Evolutionary conservation across 225 moss, liverwort and hornwort genomes (phyloP).

Genomic region (Antitrichia curtipendula): DNA sequence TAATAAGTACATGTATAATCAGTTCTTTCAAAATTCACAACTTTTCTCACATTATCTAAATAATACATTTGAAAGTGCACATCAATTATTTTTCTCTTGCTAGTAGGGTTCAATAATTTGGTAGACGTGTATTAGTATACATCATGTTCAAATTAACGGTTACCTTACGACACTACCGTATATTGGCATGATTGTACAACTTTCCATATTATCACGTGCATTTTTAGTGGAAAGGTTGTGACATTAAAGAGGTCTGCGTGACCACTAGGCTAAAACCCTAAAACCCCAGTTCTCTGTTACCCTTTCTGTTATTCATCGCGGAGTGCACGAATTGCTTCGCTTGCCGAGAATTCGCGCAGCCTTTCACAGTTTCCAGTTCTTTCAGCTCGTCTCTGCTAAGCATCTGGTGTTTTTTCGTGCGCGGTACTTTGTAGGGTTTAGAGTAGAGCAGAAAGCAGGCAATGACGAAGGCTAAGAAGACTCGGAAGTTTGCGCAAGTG

Average conservation of each 20-base stretch:
- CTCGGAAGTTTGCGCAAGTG: slow-evolving; percentile 81
- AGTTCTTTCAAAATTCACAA: no score
- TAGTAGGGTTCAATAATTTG: no score
- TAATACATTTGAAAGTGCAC: no score
- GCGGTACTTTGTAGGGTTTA: background rate
- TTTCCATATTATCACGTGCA: background rate
- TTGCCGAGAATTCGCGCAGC: background rate
- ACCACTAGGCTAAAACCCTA: background rate
- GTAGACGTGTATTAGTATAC: no score
- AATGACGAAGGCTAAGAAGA: slow-evolving; percentile 82
- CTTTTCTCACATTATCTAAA: no score
- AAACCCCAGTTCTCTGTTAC: background rate
- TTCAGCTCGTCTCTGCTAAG: background rate
- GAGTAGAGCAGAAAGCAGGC: background rate
- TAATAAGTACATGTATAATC: no score
- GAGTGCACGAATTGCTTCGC: background rate
- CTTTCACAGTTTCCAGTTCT: background rate
- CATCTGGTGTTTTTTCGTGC: background rate
- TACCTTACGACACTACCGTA: background rate
- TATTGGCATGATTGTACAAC: background rate
- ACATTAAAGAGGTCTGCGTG: background rate
- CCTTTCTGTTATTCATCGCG: background rate
- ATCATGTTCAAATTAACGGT: no score
- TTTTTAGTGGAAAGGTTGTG: background rate
- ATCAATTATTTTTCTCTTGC: no score